Base-by-base conservation (phyloP, 1,284 basidiomycete species). In the Heliocybe sulcata region DNA sequence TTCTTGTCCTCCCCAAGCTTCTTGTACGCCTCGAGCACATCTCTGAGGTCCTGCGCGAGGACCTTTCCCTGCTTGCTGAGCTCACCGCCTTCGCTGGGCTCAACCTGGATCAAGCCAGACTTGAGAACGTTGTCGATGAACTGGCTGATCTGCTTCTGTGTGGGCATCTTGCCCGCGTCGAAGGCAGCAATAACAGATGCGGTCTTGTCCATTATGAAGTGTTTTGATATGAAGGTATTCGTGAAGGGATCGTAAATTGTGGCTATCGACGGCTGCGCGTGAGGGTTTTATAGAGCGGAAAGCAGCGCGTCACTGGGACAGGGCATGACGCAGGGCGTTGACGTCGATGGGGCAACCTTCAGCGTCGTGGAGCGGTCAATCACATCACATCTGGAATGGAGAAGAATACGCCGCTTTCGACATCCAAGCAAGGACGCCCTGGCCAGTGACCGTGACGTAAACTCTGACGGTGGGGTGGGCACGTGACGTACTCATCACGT, bases 91-190 rank as follows among this genome's bases (percentile, higher is more conserved):
- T 69, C 51, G 2, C 64, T 61, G 1, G 74, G 70, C 55, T 79
- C 69, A 27, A 73, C 65, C 51, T 75, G 71, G 14, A 77, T 65
- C 53, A 87, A 65, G 19, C 75, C 70, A 35, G 76, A 70, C 22
- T 72, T 61, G 35, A 79, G 75, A 48, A 80, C 59, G 69, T 73
- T 79, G 62, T 82, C 77, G 59, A 84, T 72, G 60, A 75, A 73
- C 0, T 64, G 60, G 57, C 73, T 73, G 35, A 78, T 62, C 63
- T 87, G 85, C 33, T 75, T 64, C 22, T 83, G 81, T 1, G 73
- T 75, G 14, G 84, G 84, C 11, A 85, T 69, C 61, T 87, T 87
- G 22, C 82, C 82, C 35, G 83, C 83, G 58, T 80, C 75, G 62
- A 87, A 67, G 16, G 84, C 84, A 52, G 82, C 85, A 54, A 82